Evolutionary conservation across 106 monocot species (phyloP), one percentile per base, ranked within the genome.

Genomic region (Iris macrosiphon): DNA sequence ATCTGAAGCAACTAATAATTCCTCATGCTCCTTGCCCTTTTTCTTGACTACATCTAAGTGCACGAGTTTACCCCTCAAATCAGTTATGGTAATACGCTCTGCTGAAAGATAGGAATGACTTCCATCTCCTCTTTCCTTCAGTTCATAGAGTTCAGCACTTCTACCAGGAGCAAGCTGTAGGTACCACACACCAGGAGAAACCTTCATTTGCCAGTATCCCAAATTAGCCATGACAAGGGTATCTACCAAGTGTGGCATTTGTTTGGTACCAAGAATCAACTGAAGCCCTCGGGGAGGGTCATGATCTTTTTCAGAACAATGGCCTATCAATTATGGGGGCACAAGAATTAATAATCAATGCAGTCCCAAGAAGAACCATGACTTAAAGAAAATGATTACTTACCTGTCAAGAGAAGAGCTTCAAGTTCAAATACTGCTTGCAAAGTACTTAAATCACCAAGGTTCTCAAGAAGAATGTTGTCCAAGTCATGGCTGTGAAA

Each of bases 191-290:
- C 90, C 90, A 66, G 96, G 96, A 19, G 82, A 80, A 57, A 90
- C 86, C 64, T 96, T 96, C 96, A 96, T 96, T 63, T 96, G 96
- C 96, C 89, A 96, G 63, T 96, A 96, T 40, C 96, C 96, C 41
- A 96, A 83, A 56, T 96, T 96, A 28, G 86, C 82, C 96, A 96
- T 96, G 46, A 96, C 96, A 66, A 96, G 82, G 11, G 96, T 96
- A 66, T 96, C 96, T 25, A 96, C 86, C 63, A 90, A 34, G 56
- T 83, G 96, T 20, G 89, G 85, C 37, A 64, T 75, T 61, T 40
- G 66, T 65, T 68, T 78, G 1, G 86, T 80, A 71, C 90, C 90
- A 66, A 96, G 85, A 47, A 96, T 90, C 45, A 96, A 67, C 65
- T 96, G 96, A 54, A 96, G 96, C 13, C 96, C 96, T 51, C 96